Evolutionary conservation across 1,139 yeast species (phyloP).

Genomic region (Pichia inconspicua): DNA sequence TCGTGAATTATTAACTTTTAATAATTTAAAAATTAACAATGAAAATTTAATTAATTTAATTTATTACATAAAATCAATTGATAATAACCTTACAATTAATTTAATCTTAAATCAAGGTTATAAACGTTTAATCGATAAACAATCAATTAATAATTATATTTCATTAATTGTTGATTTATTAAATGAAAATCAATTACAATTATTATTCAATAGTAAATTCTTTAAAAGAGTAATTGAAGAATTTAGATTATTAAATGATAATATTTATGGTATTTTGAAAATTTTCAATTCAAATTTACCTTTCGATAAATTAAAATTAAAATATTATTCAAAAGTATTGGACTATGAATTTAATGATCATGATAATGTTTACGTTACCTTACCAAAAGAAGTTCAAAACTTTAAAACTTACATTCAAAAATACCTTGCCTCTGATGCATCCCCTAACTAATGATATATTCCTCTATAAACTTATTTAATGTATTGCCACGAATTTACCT

Average conservation of each 20-base stretch:
- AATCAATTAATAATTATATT: constrained; percentile 23
- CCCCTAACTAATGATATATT: not conserved
- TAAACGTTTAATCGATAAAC: constrained; percentile 14
- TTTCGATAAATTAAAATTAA: constrained; percentile 17
- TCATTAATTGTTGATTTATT: constrained; percentile 24
- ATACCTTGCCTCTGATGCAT: not conserved
- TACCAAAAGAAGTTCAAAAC: constrained; percentile 24
- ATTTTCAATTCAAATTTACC: constrained; percentile 11
- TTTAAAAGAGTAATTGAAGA: constrained; percentile 26
- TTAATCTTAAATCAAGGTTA: constrained; percentile 25
- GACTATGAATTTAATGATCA: constrained; percentile 27
- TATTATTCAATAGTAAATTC: constrained; percentile 17
- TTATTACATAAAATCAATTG: constrained; percentile 16
- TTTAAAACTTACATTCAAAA: constrained; percentile 18
- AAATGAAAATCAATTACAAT: constrained; percentile 11
- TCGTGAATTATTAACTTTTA: constrained; percentile 24
- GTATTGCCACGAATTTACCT: not conserved
- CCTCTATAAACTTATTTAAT: not conserved
- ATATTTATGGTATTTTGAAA: constrained; percentile 28
- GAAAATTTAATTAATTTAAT: constrained; percentile 19
- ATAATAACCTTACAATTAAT: constrained; percentile 15
- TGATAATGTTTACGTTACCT: constrained; percentile 26
- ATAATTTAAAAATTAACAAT: constrained; percentile 21
- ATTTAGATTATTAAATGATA: constrained; percentile 26
- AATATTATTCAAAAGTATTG: constrained; percentile 24